Conservation (phyloP, 2,329 filamentous ascomycete species). For the Aspergillus pseudonomiae region DNA sequence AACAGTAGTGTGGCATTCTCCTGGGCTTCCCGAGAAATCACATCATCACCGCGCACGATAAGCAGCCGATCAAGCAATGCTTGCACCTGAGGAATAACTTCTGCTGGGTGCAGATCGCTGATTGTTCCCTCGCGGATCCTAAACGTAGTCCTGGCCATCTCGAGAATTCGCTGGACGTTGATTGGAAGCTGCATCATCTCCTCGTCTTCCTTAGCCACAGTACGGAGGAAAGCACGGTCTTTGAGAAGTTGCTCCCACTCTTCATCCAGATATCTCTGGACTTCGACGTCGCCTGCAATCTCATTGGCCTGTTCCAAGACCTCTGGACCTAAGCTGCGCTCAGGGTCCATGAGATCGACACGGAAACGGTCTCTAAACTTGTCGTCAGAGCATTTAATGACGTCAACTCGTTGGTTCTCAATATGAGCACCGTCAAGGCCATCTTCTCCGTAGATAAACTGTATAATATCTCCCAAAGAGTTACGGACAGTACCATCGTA, state of each 20-base stretch:
- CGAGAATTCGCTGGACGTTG: constrained; percentile 87
- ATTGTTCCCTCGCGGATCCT: constrained; percentile 82
- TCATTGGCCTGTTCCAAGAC: constrained; percentile 85
- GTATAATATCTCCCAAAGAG: constrained; percentile 92
- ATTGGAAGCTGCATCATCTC: constrained; percentile 89
- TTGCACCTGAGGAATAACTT: constrained; percentile 80
- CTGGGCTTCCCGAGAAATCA: constrained; percentile 83
- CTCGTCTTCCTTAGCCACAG: constrained; percentile 74
- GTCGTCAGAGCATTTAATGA: constrained; percentile 76
- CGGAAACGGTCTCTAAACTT: constrained; percentile 81
- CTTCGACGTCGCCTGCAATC: constrained; percentile 81
- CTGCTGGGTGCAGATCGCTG: constrained; percentile 85
- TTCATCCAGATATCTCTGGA: constrained; percentile 82
- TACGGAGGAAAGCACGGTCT: constrained; percentile 76
- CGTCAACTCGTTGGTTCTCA: constrained; percentile 87
- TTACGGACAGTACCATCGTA: constrained; percentile 98
- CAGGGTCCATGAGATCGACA: constrained; percentile 79
- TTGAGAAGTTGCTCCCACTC: constrained; percentile 78
- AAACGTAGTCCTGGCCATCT: constrained; percentile 87
- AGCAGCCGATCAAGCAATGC: constrained; percentile 75
- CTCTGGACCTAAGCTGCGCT: constrained; percentile 65
- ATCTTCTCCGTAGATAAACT: constrained; percentile 97
- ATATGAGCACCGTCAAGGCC: constrained; percentile 92
- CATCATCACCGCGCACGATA: constrained; percentile 83
- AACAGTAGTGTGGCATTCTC: constrained; percentile 85